Evolutionary conservation across 257 asterid genomes (phyloP), one percentile per base, ranked within the genome.

Genomic region (Ballota nigra): DNA sequence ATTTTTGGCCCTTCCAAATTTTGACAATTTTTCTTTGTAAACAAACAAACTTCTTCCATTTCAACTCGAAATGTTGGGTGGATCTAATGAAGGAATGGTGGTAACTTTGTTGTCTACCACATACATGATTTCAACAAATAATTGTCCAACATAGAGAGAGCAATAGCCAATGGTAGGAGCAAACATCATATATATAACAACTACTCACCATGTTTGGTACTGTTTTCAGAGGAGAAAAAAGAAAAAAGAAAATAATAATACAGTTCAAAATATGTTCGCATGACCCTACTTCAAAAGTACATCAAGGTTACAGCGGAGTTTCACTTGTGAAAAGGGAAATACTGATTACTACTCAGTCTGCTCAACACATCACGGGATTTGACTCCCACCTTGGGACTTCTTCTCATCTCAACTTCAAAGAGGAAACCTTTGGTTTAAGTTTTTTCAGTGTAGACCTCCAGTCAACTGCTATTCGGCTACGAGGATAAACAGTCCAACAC

Each of bases 301-400:
- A 10, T 23, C 20, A 71, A 62, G 2, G 20, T 52, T 69, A 71
- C 76, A 77, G 4, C 43, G 13, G 59, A 28, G 45, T 43, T 66
- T 71, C 64, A 65, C 57, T 53, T 22, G 34, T 62, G 8, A 33
- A 45, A 34, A 7, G 51, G 15, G 40, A 59, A 45, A 41, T 26
- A 23, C 15, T 58, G 4, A 16, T 18, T 16, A 28, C 23, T 33
- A 68, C 22, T 20, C 49, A 66, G 67, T 26, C 45, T 22, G 36
- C 52, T 10, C 0, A 16, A 70, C 47, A 61, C 15, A 19, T 22
- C 57, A 59, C 8, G 57, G 58, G 75, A 18, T 57, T 40, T 64
- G 58, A 56, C 58, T 55, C 18, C 67, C 4, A 52, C 63, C 49
- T 7, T 6, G 36, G n/a, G 49, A 20, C 56, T 63, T 31, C 70